These are phyloP conservation scores for Yamadazyma jaroonii DNA, from an alignment of 1,139 yeast species.

Conservation along the genomic window DNA sequence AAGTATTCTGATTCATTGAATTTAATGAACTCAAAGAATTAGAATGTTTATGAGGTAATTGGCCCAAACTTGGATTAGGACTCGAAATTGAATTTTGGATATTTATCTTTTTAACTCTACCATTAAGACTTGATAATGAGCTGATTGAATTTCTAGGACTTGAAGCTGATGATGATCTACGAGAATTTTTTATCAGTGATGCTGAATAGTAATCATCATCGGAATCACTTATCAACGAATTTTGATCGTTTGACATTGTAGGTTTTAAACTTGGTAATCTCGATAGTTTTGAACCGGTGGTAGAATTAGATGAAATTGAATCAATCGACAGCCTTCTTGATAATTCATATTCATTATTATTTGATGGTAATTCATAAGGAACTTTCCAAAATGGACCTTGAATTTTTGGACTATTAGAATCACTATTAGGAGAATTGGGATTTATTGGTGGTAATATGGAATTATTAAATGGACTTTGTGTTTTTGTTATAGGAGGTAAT, in stretches of 20 bases:
- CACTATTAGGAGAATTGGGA: slow-evolving; percentile 9
- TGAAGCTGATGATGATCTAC: slow-evolving; percentile 24
- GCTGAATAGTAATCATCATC: slow-evolving; percentile 43
- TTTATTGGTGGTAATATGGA: slow-evolving; percentile 9
- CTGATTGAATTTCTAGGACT: slow-evolving; percentile 49
- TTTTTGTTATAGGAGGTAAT: slow-evolving; percentile 12
- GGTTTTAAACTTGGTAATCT: slow-evolving; percentile 31
- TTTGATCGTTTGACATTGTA: slow-evolving; percentile 15
- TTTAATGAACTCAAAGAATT: neutral
- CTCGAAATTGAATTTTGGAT: slow-evolving; percentile 5
- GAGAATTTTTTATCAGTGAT: slow-evolving; percentile 18
- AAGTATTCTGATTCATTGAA: neutral
- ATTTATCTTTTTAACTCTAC: slow-evolving; percentile 32
- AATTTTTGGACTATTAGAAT: slow-evolving; percentile 32
- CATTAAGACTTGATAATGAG: slow-evolving; percentile 45
- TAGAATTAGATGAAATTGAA: slow-evolving; percentile 24
- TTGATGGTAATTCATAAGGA: slow-evolving; percentile 48
- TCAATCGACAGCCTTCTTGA: slow-evolving; percentile 37
- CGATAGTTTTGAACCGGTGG: slow-evolving; percentile 20
- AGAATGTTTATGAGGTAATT: neutral
- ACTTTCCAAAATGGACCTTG: slow-evolving; percentile 53
- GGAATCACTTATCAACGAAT: slow-evolving; percentile 28
- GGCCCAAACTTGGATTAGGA: neutral
- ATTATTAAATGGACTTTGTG: slow-evolving; percentile 4
- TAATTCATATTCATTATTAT: slow-evolving; percentile 11